Evolutionary conservation across 129 eudicot species (phyloP).

Genomic region (Escallonia rubra): DNA sequence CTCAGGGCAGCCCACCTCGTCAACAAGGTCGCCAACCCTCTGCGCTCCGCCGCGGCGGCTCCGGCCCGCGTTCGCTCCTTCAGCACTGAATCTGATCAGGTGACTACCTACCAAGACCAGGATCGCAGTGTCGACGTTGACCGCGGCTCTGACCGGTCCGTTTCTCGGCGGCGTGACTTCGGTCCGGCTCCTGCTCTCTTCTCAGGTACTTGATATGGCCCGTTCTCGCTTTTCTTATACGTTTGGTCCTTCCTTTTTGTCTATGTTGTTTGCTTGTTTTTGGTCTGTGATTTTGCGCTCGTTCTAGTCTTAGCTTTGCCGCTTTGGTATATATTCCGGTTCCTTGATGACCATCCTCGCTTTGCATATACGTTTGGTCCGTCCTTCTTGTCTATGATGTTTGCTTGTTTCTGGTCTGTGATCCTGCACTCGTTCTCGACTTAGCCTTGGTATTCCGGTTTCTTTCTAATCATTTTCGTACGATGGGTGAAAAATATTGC

Average conservation of each 20-base stretch:
- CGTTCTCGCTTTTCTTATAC: too few species aligned
- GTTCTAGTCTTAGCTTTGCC: too few species aligned
- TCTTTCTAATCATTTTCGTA: neutral
- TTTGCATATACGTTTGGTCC: neutral
- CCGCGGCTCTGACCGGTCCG: slow-evolving; percentile 21
- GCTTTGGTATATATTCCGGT: neutral
- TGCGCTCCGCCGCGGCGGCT: slow-evolving; percentile 17
- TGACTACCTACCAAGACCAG: slow-evolving; percentile 6
- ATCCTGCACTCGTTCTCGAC: neutral
- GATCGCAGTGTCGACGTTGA: slow-evolving; percentile 11
- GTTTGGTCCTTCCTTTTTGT: neutral
- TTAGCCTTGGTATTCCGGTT: neutral
- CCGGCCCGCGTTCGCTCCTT: slow-evolving; percentile 13
- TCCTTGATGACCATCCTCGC: neutral
- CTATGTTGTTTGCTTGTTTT: neutral
- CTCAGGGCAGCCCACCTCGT: slow-evolving; percentile 17
- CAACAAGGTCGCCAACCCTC: slow-evolving; percentile 12
- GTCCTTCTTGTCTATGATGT: neutral
- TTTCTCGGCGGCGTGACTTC: slow-evolving; percentile 25
- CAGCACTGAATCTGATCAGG: slow-evolving; percentile 14
- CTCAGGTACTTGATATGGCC: slow-evolving; percentile 12
- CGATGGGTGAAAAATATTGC: neutral
- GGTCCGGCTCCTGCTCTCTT: slow-evolving; percentile 12
- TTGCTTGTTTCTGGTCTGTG: neutral
- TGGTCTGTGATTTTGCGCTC: neutral